Evolutionary conservation across 2,329 filamentous ascomycete species (phyloP).

Genomic region (Fusarium miscanthi): DNA sequence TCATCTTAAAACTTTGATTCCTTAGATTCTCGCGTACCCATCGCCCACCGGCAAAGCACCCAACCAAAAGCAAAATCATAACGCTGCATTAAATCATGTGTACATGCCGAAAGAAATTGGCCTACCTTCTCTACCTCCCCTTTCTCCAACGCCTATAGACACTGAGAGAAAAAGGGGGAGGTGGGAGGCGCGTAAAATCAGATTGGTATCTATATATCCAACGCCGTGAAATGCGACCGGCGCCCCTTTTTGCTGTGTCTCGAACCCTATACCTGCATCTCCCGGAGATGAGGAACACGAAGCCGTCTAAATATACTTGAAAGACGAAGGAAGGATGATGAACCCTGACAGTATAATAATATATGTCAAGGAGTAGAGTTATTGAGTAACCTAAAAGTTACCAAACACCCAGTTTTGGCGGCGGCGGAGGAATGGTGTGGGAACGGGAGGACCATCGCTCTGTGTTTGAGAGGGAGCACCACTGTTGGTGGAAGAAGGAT

Average conservation of each 20-base stretch:
- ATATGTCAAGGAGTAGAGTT: slow-evolving; percentile 1
- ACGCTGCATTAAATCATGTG: slow-evolving; percentile 30
- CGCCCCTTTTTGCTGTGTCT: slow-evolving; percentile 25
- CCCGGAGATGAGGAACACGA: slow-evolving; percentile 9
- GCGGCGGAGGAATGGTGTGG: slow-evolving; percentile 39
- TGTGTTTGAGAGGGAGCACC: slow-evolving; percentile 9
- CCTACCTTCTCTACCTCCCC: neutral
- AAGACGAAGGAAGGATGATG: slow-evolving; percentile 29
- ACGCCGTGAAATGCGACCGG: slow-evolving; percentile 45
- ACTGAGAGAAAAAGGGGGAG: neutral
- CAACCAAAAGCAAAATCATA: slow-evolving; percentile 23
- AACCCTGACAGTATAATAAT: neutral
- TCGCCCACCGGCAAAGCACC: slow-evolving; percentile 19
- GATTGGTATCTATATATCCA: slow-evolving; percentile 46
- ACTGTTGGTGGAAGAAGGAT: slow-evolving; percentile 17
- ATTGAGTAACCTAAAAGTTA: slow-evolving; percentile 23
- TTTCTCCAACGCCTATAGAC: slow-evolving; percentile 3
- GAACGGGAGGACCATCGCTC: slow-evolving; percentile 24
- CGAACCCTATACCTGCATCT: slow-evolving; percentile 16
- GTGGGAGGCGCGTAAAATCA: slow-evolving; percentile 14
- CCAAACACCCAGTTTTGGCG: slow-evolving; percentile 44
- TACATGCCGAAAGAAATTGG: slow-evolving; percentile 15
- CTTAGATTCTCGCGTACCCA: slow-evolving; percentile 22
- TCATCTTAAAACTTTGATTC: slow-evolving; percentile 10
- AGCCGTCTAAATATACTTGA: slow-evolving; percentile 29